phyloP scores from a whole-genome alignment of 2,329 filamentous ascomycete genomes.

The Hirsutella rhossiliensis region DNA sequence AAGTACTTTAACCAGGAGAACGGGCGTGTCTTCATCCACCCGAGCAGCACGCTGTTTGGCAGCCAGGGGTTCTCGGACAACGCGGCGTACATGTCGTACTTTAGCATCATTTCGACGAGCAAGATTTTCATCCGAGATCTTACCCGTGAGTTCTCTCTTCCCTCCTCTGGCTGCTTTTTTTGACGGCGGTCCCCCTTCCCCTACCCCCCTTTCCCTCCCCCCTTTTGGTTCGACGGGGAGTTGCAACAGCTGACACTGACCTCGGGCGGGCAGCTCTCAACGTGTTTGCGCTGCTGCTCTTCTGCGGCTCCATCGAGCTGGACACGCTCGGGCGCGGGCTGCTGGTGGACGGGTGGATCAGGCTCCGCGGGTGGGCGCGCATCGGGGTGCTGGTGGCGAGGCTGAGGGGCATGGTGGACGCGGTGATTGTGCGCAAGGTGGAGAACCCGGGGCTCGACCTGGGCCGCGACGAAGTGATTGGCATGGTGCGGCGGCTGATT shows the following conservation, averaged over 20 bases:
- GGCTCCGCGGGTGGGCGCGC: constrained; percentile 79
- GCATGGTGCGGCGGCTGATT: constrained; percentile 66
- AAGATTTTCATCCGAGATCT: constrained; percentile 89
- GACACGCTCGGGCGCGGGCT: constrained; percentile 81
- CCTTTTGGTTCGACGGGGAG: no score
- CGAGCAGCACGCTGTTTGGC: constrained; percentile 75
- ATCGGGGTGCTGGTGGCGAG: constrained; percentile 83
- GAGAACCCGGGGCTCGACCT: constrained; percentile 57
- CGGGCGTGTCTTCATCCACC: constrained; percentile 85
- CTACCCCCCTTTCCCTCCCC: neutral
- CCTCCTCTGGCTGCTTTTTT: neutral
- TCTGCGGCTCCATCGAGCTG: constrained; percentile 72
- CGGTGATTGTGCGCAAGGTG: constrained; percentile 67
- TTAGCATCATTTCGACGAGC: constrained; percentile 79
- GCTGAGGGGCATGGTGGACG: constrained; percentile 76
- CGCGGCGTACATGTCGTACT: constrained; percentile 76
- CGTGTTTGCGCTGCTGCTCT: constrained; percentile 75
- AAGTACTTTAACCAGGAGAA: constrained; percentile 85
- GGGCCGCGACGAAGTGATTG: constrained; percentile 55
- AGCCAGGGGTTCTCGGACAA: constrained; percentile 65
- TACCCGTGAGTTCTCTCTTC: constrained; percentile 54
- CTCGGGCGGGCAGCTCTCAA: no score
- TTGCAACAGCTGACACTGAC: no score
- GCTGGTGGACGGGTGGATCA: constrained; percentile 83
- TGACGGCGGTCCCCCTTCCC: constrained; percentile 1